Percentiles rank a stretch among this genome's conserved stretches.
Conservation (phyloP, 2,329 filamentous ascomycete genomes). For the Xylariaceae sp. region DNA sequence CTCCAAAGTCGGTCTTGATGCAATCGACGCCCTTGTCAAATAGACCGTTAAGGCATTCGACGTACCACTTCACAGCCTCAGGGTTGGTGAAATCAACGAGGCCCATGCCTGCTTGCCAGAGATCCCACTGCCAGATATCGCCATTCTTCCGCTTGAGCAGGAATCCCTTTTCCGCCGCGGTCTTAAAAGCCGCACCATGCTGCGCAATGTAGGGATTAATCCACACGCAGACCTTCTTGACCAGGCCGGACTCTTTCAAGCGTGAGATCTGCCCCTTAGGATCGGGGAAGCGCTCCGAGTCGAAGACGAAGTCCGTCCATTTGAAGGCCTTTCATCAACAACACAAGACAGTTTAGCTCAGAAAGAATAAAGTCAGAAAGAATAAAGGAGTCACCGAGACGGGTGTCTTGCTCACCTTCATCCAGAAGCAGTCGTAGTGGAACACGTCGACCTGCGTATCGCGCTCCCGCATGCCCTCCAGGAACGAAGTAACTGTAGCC, state of each 20-base stretch:
- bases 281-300: conserved; percentile 64
- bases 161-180: conserved; percentile 63
- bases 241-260: conserved; percentile 58
- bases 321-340: conserved; percentile 49
- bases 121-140: conserved; percentile 70
- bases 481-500: conserved; percentile 61
- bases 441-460: conserved; percentile 66
- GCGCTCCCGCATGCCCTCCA: conserved; percentile 63
- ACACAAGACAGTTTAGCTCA: neutral
- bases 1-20: conserved; percentile 74
- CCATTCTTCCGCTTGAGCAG: conserved; percentile 65
- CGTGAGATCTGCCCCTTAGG: conserved; percentile 60
- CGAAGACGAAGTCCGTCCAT: conserved; percentile 73
- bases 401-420: conserved; percentile 46
- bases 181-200: conserved; percentile 60
- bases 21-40: conserved; percentile 67
- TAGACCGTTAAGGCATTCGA: conserved; percentile 55
- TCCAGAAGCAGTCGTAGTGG: conserved; percentile 76
- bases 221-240: conserved; percentile 67
- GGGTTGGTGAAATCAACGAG: conserved; percentile 73
- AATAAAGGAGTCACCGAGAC: neutral
- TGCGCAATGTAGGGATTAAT: conserved; percentile 73
- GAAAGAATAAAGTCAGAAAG: neutral
- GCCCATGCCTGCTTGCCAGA: conserved; percentile 75
- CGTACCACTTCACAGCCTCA: conserved; percentile 62